Percentiles rank a stretch among this genome's conserved stretches.
phyloP scores from a whole-genome alignment of 148 eudicot genomes.

The Camellia granthamiana region DNA sequence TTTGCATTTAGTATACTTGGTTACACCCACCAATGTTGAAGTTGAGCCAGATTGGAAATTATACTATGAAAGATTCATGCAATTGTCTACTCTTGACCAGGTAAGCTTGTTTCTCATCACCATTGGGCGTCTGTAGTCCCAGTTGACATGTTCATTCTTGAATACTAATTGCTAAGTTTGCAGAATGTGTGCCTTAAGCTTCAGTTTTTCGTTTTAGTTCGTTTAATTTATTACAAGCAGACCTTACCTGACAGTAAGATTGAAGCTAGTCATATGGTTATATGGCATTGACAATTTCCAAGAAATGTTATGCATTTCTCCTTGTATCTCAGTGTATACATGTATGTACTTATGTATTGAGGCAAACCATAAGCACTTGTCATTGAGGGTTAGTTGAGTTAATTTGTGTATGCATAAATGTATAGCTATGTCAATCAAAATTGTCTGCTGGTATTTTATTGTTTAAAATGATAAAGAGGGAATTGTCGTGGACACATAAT shows the following conservation, averaged over 20 bases:
- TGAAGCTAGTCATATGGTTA: background rate
- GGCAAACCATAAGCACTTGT: background rate
- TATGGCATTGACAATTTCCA: background rate
- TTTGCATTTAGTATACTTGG: constrained; percentile 92
- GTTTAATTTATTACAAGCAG: background rate
- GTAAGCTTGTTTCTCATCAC: constrained; percentile 33
- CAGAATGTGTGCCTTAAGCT: background rate
- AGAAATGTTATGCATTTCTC: background rate
- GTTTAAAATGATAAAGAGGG: background rate
- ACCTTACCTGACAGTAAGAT: too few relatives aligned
- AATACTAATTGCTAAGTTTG: background rate
- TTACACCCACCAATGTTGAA: constrained; percentile 94
- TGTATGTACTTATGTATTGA: background rate
- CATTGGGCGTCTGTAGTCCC: background rate
- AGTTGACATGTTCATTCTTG: background rate
- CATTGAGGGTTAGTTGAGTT: background rate
- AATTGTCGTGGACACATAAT: too few relatives aligned
- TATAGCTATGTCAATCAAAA: background rate
- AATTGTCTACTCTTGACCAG: constrained; percentile 82
- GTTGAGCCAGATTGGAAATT: constrained; percentile 99
- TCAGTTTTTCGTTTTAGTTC: background rate
- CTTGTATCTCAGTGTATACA: background rate
- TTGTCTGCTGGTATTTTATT: background rate
- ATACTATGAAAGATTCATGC: constrained; percentile 91
- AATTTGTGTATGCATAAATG: background rate